Conservation (phyloP, 768 basidiomycete genomes). For the Vararia minispora region DNA sequence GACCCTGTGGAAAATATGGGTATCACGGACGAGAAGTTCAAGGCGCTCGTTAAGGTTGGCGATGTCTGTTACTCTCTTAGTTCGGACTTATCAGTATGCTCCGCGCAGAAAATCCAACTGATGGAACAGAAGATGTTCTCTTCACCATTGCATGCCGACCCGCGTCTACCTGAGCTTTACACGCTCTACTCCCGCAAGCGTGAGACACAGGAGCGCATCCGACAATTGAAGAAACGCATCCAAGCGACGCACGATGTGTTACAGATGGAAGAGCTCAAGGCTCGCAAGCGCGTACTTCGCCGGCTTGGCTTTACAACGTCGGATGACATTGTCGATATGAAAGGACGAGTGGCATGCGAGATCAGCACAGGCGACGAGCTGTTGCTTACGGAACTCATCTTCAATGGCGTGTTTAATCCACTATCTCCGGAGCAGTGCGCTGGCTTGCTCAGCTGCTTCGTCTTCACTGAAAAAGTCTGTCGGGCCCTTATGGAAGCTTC, state of each 20-base stretch:
- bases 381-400: slow-evolving; percentile 90
- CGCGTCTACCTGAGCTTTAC: slow-evolving; percentile 72
- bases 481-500: too few relatives aligned
- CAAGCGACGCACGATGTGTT: slow-evolving; percentile 85
- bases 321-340: slow-evolving; percentile 93
- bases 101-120: slow-evolving; percentile 71
- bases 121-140: slow-evolving; percentile 82
- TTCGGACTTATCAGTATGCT: neutral
- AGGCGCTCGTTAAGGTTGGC: slow-evolving; percentile 67
- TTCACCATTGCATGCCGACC: slow-evolving; percentile 69
- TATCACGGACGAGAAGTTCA: slow-evolving; percentile 91
- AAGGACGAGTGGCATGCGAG: slow-evolving; percentile 96
- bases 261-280: slow-evolving; percentile 94
- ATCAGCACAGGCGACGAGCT: slow-evolving; percentile 97
- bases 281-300: slow-evolving; percentile 86
- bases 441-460: slow-evolving; percentile 92
- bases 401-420: slow-evolving; percentile 92
- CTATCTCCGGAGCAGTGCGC: slow-evolving; percentile 88
- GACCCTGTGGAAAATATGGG: slow-evolving; percentile 94
- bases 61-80: neutral
- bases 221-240: slow-evolving; percentile 75
- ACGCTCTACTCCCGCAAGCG: slow-evolving; percentile 71
- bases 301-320: slow-evolving; percentile 83
- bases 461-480: slow-evolving; percentile 90
- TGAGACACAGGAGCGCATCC: slow-evolving; percentile 54